Evolutionary conservation across 371 early-diverging fungal species (phyloP).

Genomic region (Choanephora cucurbitarum): DNA sequence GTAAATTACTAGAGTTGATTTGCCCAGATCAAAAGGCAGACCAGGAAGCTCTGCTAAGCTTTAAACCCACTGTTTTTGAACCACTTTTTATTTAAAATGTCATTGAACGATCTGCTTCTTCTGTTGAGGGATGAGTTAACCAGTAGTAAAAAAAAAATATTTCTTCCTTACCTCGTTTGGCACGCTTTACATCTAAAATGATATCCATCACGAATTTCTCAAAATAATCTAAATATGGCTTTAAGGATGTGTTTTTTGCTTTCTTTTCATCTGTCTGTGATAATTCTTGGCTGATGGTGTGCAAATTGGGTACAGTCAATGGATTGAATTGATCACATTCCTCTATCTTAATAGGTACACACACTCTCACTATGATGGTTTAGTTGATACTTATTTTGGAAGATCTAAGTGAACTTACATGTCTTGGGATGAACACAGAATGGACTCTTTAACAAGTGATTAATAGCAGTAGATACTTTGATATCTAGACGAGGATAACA

Average conservation of each 20-base stretch:
- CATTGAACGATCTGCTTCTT: conserved; percentile 19
- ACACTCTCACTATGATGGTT: conserved; percentile 70
- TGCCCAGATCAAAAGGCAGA: too few relatives aligned
- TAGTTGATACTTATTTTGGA: background rate
- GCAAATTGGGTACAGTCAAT: conserved; percentile 73
- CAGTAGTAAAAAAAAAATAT: too few relatives aligned
- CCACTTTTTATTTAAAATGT: conserved; percentile 12
- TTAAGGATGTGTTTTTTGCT: conserved; percentile 65
- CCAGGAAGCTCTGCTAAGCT: too few relatives aligned
- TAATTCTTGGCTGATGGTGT: conserved; percentile 63
- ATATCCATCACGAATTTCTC: conserved; percentile 65
- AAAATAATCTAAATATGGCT: conserved; percentile 66
- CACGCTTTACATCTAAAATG: conserved; percentile 36
- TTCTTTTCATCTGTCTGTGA: conserved; percentile 21
- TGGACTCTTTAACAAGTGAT: conserved; percentile 98
- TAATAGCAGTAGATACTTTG: conserved; percentile 89
- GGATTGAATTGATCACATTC: conserved; percentile 86
- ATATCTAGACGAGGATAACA: conserved; percentile 95
- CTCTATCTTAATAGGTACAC: conserved; percentile 85
- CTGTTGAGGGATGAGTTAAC: conserved; percentile 6
- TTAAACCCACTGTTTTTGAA: too few relatives aligned
- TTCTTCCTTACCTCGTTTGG: conserved; percentile 46
- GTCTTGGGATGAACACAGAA: conserved; percentile 99
- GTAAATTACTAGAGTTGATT: too few relatives aligned
- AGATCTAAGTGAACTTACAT: too few relatives aligned